Conservation (phyloP, 2,329 filamentous ascomycete genomes). For the Colletotrichum spaethianum region DNA sequence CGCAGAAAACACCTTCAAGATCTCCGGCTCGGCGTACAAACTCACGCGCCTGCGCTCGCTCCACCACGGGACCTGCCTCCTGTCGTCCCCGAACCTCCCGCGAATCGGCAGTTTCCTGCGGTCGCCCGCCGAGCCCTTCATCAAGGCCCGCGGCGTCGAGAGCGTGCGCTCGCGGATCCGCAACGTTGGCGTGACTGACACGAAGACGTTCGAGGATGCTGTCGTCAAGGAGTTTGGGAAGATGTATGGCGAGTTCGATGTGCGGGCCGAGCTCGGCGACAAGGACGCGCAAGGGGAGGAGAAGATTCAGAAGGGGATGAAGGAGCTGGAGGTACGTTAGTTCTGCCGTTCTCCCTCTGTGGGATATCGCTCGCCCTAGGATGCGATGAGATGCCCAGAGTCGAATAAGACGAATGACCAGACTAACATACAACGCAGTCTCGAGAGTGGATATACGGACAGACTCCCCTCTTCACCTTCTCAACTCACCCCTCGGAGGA, state of each 20-base stretch:
- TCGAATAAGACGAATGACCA: not conserved
- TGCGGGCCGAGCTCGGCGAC: conserved; percentile 62
- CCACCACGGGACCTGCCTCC: conserved; percentile 93
- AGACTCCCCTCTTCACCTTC: conserved; percentile 88
- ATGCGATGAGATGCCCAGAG: too few species aligned
- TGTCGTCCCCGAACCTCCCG: conserved; percentile 81
- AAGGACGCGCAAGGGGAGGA: conserved; percentile 60
- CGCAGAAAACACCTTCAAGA: conserved; percentile 71
- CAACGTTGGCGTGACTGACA: conserved; percentile 76
- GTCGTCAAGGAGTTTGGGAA: conserved; percentile 75
- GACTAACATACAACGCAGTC: conserved; percentile 58
- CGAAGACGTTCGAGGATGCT: conserved; percentile 62
- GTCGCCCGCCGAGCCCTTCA: conserved; percentile 82
- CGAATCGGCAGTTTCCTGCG: conserved; percentile 79
- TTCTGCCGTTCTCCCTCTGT: conserved; percentile 44
- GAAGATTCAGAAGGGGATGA: conserved; percentile 71
- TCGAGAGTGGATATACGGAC: conserved; percentile 82
- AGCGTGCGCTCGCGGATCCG: conserved; percentile 89
- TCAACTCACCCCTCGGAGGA: conserved; percentile 72
- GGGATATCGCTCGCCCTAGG: not conserved
- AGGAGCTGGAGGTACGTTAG: conserved; percentile 70
- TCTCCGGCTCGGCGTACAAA: conserved; percentile 97
- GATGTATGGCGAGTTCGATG: conserved; percentile 71
- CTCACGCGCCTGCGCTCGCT: conserved; percentile 84
- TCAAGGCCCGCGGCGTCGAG: conserved; percentile 88